Conservation (phyloP, 495 filamentous ascomycete genomes). For the Penicillium lagena region DNA sequence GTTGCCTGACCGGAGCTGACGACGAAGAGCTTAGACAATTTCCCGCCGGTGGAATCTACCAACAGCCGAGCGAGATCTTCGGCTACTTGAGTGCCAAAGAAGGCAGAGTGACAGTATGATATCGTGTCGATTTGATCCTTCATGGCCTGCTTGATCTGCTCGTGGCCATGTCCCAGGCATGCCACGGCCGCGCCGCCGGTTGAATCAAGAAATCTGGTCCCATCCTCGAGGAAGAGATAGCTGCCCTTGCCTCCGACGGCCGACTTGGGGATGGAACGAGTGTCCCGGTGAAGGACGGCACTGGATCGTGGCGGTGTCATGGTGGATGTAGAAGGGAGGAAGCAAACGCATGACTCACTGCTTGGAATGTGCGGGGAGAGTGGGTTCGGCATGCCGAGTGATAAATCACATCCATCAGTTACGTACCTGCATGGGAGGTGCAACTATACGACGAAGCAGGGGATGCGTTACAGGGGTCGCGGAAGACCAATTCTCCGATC, state of each 20-base stretch:
- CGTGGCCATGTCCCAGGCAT: constrained; percentile 44
- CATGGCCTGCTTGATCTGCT: constrained; percentile 38
- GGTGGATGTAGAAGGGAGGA: constrained; percentile 7
- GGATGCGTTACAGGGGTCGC: no score
- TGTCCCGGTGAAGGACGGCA: constrained; percentile 39
- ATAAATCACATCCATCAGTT: no score
- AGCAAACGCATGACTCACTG: not conserved
- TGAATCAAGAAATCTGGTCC: constrained; percentile 58
- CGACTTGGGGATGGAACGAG: constrained; percentile 30
- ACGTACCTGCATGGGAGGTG: no score
- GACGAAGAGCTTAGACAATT: constrained; percentile 39
- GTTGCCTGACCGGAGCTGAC: constrained; percentile 50
- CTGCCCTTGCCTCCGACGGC: constrained; percentile 37
- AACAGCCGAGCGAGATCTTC: constrained; percentile 40
- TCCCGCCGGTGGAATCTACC: constrained; percentile 39
- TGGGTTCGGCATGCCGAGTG: constrained; percentile 27
- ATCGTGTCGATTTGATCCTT: constrained; percentile 42
- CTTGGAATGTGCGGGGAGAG: constrained; percentile 7
- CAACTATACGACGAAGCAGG: no score
- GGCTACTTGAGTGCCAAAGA: constrained; percentile 40
- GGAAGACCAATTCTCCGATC: no score
- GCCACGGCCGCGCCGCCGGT: constrained; percentile 46
- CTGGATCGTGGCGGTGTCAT: constrained; percentile 6
- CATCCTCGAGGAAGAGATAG: constrained; percentile 49
- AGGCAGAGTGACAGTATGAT: constrained; percentile 48